Evolutionary conservation across 2,329 filamentous ascomycete species (phyloP), one percentile per base, ranked within the genome.

Genomic region (Bisporella sp.): DNA sequence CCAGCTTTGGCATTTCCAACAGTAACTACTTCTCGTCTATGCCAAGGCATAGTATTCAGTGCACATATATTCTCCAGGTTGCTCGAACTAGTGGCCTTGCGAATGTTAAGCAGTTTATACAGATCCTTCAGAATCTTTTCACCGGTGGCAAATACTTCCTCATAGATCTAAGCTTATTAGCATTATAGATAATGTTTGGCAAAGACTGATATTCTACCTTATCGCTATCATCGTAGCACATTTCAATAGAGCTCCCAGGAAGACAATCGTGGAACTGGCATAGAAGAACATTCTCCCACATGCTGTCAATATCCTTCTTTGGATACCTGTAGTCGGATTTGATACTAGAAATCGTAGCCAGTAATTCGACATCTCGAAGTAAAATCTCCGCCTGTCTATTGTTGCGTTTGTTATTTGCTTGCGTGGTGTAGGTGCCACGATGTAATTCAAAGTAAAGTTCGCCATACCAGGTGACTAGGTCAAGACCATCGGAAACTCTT

Each of bases 231-330:
- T 95, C 89, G 62, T 97, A 97, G 68, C 90, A 96, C 90, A 97
- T 96, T 68, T 95, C 91, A 60, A 99, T 97, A 33, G 83, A 88
- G 65, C 89, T 96, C 50, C 93, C 93, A 1, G 93, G 93, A 47
- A 99, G 76, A 66, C 93, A 97, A 66, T 99, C 93, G 58, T 99
- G 93, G 75, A 99, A 99, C 63, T 99, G 93, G 59, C 92, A 97
- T 30, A 97, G 79, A 29, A 97, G 76, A 3, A 92, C 85, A 49
- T 79, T 78, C 72, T 97, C 92, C 93, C 93, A 99, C 83, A 99
- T 95, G 51, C 85, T 78, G 64, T 99, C 93, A 49, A 99, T 84
- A n/a, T 93, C 82, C 64, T 87, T 81, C 70, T 95, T 96, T 7
- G 93, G 93, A 65, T 97, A 99, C 63, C 85, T 86, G 73, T 96